Evolutionary conservation across 2,329 filamentous ascomycete species (phyloP).

Genomic region (Aspergillus sergii): DNA sequence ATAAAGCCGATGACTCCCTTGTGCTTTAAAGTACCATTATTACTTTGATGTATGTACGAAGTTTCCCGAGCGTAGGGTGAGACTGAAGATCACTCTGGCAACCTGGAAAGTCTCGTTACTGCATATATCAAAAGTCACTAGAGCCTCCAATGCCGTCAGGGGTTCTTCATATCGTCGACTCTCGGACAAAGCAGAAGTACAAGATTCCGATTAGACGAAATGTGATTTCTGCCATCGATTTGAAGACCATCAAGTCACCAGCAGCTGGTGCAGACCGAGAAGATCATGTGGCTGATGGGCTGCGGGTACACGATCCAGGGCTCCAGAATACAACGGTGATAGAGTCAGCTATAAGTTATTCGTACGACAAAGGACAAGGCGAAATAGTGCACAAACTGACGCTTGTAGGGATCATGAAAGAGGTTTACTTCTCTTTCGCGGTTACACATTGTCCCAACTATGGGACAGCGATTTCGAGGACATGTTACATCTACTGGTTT

Average conservation of each 20-base stretch:
- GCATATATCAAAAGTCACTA: neutral
- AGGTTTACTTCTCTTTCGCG: conserved; percentile 32
- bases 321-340: conserved; percentile 37
- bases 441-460: conserved; percentile 32
- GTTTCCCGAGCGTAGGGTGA: neutral
- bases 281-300: conserved; percentile 28
- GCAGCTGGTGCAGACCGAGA: conserved; percentile 17
- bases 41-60: neutral
- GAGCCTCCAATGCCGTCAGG: conserved; percentile 18
- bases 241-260: conserved; percentile 31
- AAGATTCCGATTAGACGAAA: conserved; percentile 33
- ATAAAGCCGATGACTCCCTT: neutral
- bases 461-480: conserved; percentile 36
- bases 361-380: conserved; percentile 21
- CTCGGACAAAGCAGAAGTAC: conserved; percentile 30
- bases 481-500: conserved; percentile 34
- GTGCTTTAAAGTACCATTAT: neutral
- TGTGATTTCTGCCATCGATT: conserved; percentile 29
- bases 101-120: neutral
- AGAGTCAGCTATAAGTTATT: conserved; percentile 34
- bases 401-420: conserved; percentile 30
- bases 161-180: conserved; percentile 28
- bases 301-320: conserved; percentile 38
- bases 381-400: neutral
- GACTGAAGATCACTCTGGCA: neutral